Percentiles rank a stretch among this genome's conserved stretches.
Evolutionary conservation across 2,329 filamentous ascomycete species (phyloP).

Genomic region (Botryotinia convoluta): DNA sequence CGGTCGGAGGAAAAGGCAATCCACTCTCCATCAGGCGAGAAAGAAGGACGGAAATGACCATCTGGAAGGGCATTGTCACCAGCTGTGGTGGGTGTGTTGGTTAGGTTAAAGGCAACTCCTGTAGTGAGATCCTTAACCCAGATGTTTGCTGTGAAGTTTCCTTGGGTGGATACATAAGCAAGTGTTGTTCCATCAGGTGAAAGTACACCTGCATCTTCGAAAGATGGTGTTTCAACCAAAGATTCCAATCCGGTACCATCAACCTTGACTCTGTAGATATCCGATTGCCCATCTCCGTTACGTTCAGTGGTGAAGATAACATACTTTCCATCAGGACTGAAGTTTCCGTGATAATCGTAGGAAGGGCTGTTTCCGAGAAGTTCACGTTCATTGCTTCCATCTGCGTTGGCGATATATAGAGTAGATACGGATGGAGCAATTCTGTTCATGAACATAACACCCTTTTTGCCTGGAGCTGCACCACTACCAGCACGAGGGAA

Average conservation of each 20-base stretch:
- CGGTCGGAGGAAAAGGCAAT: constrained; percentile 44
- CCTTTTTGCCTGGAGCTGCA: constrained; percentile 3
- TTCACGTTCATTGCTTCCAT: constrained; percentile 42
- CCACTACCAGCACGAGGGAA: background rate
- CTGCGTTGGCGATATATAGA: constrained; percentile 40
- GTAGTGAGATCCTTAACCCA: constrained; percentile 43
- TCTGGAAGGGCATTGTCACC: constrained; percentile 26
- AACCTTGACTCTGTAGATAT: constrained; percentile 41
- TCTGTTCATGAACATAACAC: constrained; percentile 39
- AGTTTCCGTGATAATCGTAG: constrained; percentile 42
- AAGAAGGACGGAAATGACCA: constrained; percentile 42
- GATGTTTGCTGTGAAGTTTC: constrained; percentile 41
- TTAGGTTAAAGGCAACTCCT: constrained; percentile 39
- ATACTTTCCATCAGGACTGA: constrained; percentile 43
- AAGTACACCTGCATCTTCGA: constrained; percentile 41
- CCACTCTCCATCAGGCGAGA: constrained; percentile 45
- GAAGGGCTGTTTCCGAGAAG: constrained; percentile 35
- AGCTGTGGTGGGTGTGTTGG: constrained; percentile 36
- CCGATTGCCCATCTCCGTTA: constrained; percentile 44
- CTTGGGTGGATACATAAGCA: constrained; percentile 44
- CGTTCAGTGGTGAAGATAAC: constrained; percentile 44
- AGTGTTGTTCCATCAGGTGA: constrained; percentile 42
- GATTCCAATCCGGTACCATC: constrained; percentile 41
- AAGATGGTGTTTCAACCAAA: constrained; percentile 39
- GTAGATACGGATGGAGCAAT: constrained; percentile 38